These are phyloP conservation scores for Triticum turgidum DNA, from an alignment of 176 grass and related monocot species.

Conservation along the genomic window DNA sequence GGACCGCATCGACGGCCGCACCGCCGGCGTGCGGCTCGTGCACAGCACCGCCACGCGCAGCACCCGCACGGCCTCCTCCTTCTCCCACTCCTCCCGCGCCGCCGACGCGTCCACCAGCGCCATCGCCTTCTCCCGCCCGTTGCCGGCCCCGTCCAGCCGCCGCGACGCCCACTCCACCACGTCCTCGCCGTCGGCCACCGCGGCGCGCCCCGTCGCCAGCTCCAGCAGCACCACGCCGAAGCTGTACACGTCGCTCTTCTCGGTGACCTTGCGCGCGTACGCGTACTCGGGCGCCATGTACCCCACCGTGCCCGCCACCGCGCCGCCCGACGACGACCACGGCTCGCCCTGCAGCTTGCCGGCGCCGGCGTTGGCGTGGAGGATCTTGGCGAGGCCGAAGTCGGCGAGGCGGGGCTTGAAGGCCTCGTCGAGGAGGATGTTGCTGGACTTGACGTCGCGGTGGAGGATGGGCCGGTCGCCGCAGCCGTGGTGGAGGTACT, in stretches of 20 bases:
- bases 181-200: constrained; percentile 54
- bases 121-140: constrained; percentile 32
- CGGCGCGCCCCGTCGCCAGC: constrained; percentile 56
- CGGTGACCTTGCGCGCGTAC: constrained; percentile 79
- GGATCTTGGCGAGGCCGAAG: constrained; percentile 90
- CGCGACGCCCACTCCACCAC: constrained; percentile 66
- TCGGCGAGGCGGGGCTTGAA: constrained; percentile 86
- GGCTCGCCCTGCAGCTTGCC: background rate
- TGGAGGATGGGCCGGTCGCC: constrained; percentile 77
- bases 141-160: constrained; percentile 34
- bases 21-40: constrained; percentile 59
- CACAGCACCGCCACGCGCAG: constrained; percentile 66
- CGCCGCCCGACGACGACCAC: constrained; percentile 35
- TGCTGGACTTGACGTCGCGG: constrained; percentile 94
- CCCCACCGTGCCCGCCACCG: constrained; percentile 78
- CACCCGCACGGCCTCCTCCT: constrained; percentile 61
- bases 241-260: constrained; percentile 98
- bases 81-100: constrained; percentile 46
- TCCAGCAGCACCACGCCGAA: constrained; percentile 88
- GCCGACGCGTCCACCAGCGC: constrained; percentile 39
- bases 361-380: background rate
- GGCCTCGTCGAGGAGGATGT: constrained; percentile 89
- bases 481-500: constrained; percentile 88
- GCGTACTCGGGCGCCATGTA: constrained; percentile 95
- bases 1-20: constrained; percentile 76